Evolutionary conservation across 2,329 filamentous ascomycete species (phyloP).

Genomic region (Clonostachys rhizophaga): DNA sequence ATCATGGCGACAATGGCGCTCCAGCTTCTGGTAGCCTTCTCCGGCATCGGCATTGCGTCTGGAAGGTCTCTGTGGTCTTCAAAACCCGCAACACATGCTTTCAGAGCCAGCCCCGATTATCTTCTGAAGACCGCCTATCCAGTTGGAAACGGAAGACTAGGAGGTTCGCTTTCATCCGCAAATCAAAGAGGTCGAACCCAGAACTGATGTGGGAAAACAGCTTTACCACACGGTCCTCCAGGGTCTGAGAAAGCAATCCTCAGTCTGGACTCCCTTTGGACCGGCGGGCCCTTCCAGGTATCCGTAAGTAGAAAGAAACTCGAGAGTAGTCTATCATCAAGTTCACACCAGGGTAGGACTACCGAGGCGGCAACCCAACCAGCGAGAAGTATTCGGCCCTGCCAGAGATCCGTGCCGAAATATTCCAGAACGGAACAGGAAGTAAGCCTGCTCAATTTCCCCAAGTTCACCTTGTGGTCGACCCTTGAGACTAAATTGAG

Average conservation of each 20-base stretch:
- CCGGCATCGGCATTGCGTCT: background rate
- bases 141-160: slow-evolving; percentile 9
- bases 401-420: slow-evolving; percentile 7
- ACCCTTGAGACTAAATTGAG: background rate
- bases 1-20: background rate
- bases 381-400: slow-evolving; percentile 3
- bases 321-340: background rate
- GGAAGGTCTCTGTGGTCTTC: slow-evolving; percentile 6
- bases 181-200: background rate
- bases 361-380: slow-evolving; percentile 8
- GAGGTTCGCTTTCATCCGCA: slow-evolving; percentile 3
- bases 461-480: background rate
- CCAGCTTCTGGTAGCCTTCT: background rate
- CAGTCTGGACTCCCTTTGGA: slow-evolving; percentile 10
- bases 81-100: slow-evolving; percentile 3
- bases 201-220: slow-evolving; percentile 1
- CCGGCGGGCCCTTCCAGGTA: slow-evolving; percentile 9
- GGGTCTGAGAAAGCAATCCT: slow-evolving; percentile 6
- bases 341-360: slow-evolving; percentile 2
- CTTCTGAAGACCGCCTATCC: slow-evolving; percentile 9
- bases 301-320: slow-evolving; percentile 1
- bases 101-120: slow-evolving; percentile 2
- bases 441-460: slow-evolving; percentile 1
- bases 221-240: slow-evolving; percentile 7
- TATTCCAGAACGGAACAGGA: slow-evolving; percentile 8